Conservation (phyloP, 352 stramenopile genomes). For the Lagenidium sp. region DNA sequence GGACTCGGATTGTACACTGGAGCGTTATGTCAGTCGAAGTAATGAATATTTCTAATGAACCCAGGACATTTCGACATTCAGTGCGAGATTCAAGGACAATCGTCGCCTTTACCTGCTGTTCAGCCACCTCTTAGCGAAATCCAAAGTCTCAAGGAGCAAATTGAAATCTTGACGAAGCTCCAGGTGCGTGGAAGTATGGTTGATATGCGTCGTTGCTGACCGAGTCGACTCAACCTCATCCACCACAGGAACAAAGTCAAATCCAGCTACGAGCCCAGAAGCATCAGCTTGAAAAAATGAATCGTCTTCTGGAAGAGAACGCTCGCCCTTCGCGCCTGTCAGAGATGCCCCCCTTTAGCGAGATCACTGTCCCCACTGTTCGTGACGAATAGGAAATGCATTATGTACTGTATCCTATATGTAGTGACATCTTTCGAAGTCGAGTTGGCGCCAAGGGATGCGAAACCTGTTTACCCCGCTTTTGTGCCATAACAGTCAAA, state of each 20-base stretch:
- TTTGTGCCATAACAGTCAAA: too few species aligned
- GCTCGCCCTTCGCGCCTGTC: slow-evolving; percentile 3
- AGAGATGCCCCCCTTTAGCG: slow-evolving; percentile 40
- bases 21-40: neutral
- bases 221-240: neutral
- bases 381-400: neutral
- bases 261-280: slow-evolving; percentile 46
- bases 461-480: too few species aligned
- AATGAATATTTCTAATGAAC: neutral
- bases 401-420: too few species aligned
- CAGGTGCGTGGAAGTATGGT: slow-evolving; percentile 22
- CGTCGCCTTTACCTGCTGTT: slow-evolving; percentile 14
- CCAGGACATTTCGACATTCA: slow-evolving; percentile 3
- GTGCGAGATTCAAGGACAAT: slow-evolving; percentile 21
- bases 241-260: slow-evolving; percentile 34
- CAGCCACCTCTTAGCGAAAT: slow-evolving; percentile 6
- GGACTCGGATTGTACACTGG: neutral
- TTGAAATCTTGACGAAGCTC: slow-evolving; percentile 38
- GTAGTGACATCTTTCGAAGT: too few species aligned
- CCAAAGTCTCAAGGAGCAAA: slow-evolving; percentile 33
- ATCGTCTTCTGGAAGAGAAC: slow-evolving; percentile 26
- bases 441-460: too few species aligned
- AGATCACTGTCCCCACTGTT: slow-evolving; percentile 15
- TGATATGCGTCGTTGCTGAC: neutral
- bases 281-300: slow-evolving; percentile 43